Evolutionary conservation across 2,329 filamentous ascomycete species (phyloP), one percentile per base, ranked within the genome.

Genomic region (Paraphoma sp.): DNA sequence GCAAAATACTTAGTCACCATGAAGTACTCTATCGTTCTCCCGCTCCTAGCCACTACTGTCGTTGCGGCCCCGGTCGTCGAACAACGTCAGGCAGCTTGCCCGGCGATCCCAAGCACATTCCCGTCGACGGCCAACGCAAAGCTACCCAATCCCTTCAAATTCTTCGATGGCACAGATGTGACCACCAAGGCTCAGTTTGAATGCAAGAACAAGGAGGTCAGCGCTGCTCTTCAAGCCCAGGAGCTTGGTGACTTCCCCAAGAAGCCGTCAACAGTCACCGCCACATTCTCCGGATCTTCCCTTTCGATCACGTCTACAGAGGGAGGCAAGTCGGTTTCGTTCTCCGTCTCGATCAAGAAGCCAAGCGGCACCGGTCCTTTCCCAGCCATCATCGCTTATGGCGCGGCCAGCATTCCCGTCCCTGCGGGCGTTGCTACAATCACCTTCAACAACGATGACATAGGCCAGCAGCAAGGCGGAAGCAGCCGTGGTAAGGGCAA

Each of bases 311-410:
- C 68, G 16, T 69, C 69, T 6, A 63, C 63, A 9, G 73, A 73
- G 28, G 65, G 67, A 17, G 72, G 72, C 30, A 76, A 74, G 54
- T 74, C 73, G 2, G 68, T 76, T 30, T 71, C 69, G 2, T 78
- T 77, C 65, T 69, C 72, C 2, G 71, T 76, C 30, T 69, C 72
- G 2, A 73, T 78, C 56, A 71, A 65, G 57, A 73, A 74, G 53
- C 74, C 75, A n/a, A 72, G 75, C 68, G 74, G 82, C 51, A 79
- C 69, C 31, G 79, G 77, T 4, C 83, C 84, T 1, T 82, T 81
- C 67, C 83, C 84, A 6, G 85, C 84, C 57, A 83, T 88, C 71
- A 86, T 87, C 64, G 81, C 80, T 50, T 83, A 84, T 61, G 85
- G 84, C 42, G 83, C 77, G 40, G 73, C 81, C 7, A 84, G 81